Base-by-base conservation (phyloP, 2,329 filamentous ascomycete genomes). In the Myriosclerotinia duriaeana region DNA sequence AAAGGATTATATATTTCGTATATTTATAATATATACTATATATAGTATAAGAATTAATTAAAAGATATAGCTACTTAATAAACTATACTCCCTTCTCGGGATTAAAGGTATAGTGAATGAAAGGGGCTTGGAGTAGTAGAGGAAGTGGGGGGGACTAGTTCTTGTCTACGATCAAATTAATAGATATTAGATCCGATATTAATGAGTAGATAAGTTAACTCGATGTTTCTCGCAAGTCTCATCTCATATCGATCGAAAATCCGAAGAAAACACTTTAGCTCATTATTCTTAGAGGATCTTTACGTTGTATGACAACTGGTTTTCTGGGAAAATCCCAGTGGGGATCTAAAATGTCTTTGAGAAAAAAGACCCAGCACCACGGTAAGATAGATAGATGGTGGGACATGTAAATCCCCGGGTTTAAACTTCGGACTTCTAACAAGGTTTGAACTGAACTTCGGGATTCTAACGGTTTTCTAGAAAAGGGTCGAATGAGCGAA, bases 381-480 rank as follows among this genome's bases (percentile, higher is more conserved):
- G 56, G 56, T 48, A 36, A 36, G 42, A 58, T 26, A 26, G 26
- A 26, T 26, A 3, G 36, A 44, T 44, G 22, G 26, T 44, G 38
- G 54, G 7, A 40, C 38, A 40, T 40, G 38, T 40, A 12, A 40
- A 40, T 40, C 38, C 11, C 26, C 26, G 26, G 26, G 26, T 26
- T 26, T 26, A 26, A 26, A 26, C 26, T 26, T 26, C 26, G 26
- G 26, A 26, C 26, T 26, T 26, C 26, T 26, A 26, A 26, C 26
- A 34, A 34, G 30, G 12, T 40, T 40, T 40, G 38, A 14, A 40
- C 2, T 26, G 26, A 42, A 34, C 14, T 20, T 60, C 44, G 44
- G 54, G 15, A 15, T 58, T 58, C 40, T 15, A 58, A 58, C 15
- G 17, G 15, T 12, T 34, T 58, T 58, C 55, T 58, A 34, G 58